Evolutionary conservation across 2,329 filamentous ascomycete species (phyloP).

Genomic region (Macrophomina phaseolina): DNA sequence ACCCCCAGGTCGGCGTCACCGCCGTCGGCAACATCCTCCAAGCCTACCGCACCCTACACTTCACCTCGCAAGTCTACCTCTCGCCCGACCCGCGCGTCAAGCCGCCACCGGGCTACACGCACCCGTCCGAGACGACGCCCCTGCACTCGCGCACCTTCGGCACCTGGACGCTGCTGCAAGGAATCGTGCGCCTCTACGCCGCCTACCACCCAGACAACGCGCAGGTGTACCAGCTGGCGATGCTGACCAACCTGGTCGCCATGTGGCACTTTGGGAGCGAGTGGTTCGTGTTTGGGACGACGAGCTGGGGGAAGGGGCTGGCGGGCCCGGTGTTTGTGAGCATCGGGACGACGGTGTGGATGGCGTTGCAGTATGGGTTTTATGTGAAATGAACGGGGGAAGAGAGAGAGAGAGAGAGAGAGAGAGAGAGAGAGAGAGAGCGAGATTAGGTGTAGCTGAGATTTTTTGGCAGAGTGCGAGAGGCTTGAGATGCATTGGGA

Average conservation of each 20-base stretch:
- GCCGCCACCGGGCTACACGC: conserved; percentile 47
- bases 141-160: conserved; percentile 82
- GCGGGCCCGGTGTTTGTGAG: conserved; percentile 64
- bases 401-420: too few species aligned
- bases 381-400: conserved; percentile 61
- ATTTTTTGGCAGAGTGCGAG: too few species aligned
- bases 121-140: conserved; percentile 66
- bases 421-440: too few species aligned
- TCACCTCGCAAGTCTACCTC: conserved; percentile 86
- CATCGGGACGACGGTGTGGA: conserved; percentile 64
- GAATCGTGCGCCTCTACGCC: conserved; percentile 79
- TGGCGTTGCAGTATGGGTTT: conserved; percentile 69
- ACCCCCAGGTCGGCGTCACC: conserved; percentile 74
- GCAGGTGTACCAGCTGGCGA: conserved; percentile 76
- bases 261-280: conserved; percentile 80
- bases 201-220: conserved; percentile 79
- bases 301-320: conserved; percentile 66
- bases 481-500: too few species aligned
- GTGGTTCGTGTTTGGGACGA: conserved; percentile 78
- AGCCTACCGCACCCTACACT: conserved; percentile 78
- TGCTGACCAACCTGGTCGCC: conserved; percentile 83
- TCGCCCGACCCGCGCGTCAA: conserved; percentile 56
- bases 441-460: too few species aligned
- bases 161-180: conserved; percentile 83
- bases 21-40: conserved; percentile 86